These are phyloP conservation scores for Fraxinus floribunda DNA, from an alignment of 305 asterid genomes.

Conservation along the genomic window DNA sequence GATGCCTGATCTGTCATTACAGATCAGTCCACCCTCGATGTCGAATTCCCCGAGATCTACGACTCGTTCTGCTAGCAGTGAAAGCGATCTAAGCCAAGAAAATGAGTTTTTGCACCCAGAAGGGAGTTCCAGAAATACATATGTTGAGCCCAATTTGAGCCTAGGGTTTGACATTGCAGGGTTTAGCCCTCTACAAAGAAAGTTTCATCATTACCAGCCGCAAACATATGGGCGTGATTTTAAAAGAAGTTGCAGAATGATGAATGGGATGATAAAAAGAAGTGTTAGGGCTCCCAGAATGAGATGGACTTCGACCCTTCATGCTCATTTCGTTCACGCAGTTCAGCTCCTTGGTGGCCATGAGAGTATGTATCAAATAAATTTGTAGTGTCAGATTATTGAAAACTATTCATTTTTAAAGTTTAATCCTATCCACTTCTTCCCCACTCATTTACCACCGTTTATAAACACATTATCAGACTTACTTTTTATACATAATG, in stretches of 20 bases:
- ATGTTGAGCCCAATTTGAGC: conserved; percentile 31
- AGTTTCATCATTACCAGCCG: conserved; percentile 18
- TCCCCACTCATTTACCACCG: neutral
- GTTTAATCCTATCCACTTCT: neutral
- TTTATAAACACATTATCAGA: neutral
- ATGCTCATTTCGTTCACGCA: conserved; percentile 52
- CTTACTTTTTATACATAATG: no score
- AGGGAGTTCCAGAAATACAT: neutral
- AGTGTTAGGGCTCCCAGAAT: conserved; percentile 49
- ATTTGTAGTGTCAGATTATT: neutral
- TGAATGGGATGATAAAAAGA: conserved; percentile 27
- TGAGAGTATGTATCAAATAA: conserved; percentile 31
- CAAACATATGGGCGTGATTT: conserved; percentile 39
- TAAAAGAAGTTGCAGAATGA: conserved; percentile 41
- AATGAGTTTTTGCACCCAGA: conserved; percentile 23
- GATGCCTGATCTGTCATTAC: conserved; percentile 50
- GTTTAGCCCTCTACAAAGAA: conserved; percentile 7
- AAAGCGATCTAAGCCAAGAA: conserved; percentile 48
- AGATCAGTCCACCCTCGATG: conserved; percentile 39
- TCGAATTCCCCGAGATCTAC: conserved; percentile 26
- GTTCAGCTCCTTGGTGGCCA: conserved; percentile 55
- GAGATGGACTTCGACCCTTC: conserved; percentile 58
- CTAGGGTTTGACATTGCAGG: conserved; percentile 32
- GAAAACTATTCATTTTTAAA: neutral
- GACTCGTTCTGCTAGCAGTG: conserved; percentile 37